Evolutionary conservation across 768 basidiomycete genomes (phyloP).

Genomic region (Amanita exitialis): DNA sequence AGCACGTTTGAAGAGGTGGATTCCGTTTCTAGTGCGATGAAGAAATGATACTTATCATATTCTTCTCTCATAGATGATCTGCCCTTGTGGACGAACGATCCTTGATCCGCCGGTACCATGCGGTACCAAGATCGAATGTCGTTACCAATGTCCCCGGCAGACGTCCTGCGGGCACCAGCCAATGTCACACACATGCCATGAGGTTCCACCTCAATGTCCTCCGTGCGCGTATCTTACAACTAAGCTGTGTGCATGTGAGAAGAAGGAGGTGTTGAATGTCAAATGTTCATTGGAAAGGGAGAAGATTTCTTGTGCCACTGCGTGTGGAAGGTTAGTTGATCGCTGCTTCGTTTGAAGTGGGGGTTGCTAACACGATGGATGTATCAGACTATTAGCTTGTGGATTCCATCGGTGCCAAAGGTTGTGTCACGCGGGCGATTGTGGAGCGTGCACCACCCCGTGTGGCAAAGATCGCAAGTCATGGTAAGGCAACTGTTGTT

Average conservation of each 20-base stretch:
- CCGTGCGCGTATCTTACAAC: slow-evolving; percentile 77
- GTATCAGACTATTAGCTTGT: slow-evolving; percentile 56
- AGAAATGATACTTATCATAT: background rate
- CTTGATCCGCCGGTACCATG: slow-evolving; percentile 86
- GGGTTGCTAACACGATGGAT: background rate
- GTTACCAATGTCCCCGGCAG: slow-evolving; percentile 65
- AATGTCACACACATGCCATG: slow-evolving; percentile 76
- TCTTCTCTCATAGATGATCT: slow-evolving; percentile 43
- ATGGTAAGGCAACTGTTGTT: slow-evolving; percentile 39
- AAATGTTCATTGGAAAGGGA: slow-evolving; percentile 70
- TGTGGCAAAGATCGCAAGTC: slow-evolving; percentile 85
- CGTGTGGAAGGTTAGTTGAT: slow-evolving; percentile 55
- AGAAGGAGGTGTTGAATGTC: slow-evolving; percentile 70
- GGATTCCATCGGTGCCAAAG: slow-evolving; percentile 87
- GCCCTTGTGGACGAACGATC: slow-evolving; percentile 78
- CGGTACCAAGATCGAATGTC: slow-evolving; percentile 69
- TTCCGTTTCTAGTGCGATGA: background rate
- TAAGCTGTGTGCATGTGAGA: slow-evolving; percentile 85
- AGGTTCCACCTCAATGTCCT: slow-evolving; percentile 60
- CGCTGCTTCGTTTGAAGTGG: background rate
- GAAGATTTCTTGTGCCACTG: slow-evolving; percentile 75
- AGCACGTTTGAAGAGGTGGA: slow-evolving; percentile 88
- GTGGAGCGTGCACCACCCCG: slow-evolving; percentile 62
- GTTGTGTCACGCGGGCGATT: slow-evolving; percentile 74
- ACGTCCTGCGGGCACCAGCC: slow-evolving; percentile 78